Percentiles rank a stretch among this genome's conserved stretches.
Evolutionary conservation across 257 asterid genomes (phyloP).

Genomic region (Solanum tacnaense): DNA sequence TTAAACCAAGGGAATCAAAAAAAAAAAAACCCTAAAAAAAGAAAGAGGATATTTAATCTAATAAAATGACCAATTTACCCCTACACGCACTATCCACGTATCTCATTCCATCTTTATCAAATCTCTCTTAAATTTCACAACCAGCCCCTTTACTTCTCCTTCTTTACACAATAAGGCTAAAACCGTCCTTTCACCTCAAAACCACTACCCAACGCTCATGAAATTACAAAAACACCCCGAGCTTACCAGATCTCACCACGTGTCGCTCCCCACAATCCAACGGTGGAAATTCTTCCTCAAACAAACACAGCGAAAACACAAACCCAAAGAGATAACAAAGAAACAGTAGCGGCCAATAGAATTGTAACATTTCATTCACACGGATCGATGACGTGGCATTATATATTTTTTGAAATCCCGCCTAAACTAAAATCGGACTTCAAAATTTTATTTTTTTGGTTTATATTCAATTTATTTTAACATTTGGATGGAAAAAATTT

Average conservation of each 20-base stretch:
- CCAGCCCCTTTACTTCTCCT: slow-evolving; percentile 28
- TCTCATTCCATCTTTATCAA: slow-evolving; percentile 15
- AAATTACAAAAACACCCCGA: slow-evolving; percentile 7
- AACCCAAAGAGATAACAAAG: slow-evolving; percentile 8
- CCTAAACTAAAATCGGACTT: slow-evolving; percentile 89
- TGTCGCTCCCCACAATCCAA: slow-evolving; percentile 10
- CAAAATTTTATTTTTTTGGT: neutral
- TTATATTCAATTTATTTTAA: neutral
- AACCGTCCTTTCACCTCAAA: slow-evolving; percentile 24
- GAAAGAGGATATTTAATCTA: neutral
- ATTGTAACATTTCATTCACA: neutral
- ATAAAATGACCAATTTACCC: slow-evolving; percentile 12
- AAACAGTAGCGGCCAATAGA: neutral
- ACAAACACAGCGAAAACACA: slow-evolving; percentile 81
- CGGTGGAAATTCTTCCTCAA: slow-evolving; percentile 18
- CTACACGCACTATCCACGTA: slow-evolving; percentile 12
- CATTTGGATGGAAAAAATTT: neutral
- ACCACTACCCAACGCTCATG: neutral
- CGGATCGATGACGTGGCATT: slow-evolving; percentile 52
- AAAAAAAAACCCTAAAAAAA: neutral
- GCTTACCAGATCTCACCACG: slow-evolving; percentile 21
- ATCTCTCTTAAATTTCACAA: slow-evolving; percentile 29
- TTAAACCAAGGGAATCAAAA: neutral
- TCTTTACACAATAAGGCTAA: slow-evolving; percentile 32
- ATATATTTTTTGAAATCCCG: slow-evolving; percentile 64